A percentile compares a stretch with the other conserved stretches of the same genome.
phyloP scores from a whole-genome alignment of 345 rosid species.

The Gossypium turneri region DNA sequence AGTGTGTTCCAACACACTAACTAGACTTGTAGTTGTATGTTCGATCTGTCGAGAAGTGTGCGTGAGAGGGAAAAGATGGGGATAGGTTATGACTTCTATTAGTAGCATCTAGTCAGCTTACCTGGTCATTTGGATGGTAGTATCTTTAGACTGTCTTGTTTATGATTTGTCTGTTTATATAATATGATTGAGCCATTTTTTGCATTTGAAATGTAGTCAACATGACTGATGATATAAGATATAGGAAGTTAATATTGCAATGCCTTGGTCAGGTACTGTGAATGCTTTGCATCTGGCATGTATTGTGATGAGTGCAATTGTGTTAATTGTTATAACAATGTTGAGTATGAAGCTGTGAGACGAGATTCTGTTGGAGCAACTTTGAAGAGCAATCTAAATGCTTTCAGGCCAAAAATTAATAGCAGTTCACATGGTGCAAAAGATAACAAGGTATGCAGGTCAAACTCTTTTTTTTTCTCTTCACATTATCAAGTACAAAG shows the following conservation, averaged over 20 bases:
- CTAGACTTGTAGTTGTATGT: background rate
- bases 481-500: background rate
- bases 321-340: constrained; percentile 85
- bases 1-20: background rate
- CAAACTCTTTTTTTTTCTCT: background rate
- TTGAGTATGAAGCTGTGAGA: constrained; percentile 85
- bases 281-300: constrained; percentile 94
- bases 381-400: constrained; percentile 93
- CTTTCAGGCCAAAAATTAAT: constrained; percentile 96
- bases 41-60: background rate
- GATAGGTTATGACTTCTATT: background rate
- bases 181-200: background rate
- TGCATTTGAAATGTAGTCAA: background rate
- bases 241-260: constrained; percentile 9
- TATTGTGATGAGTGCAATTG: constrained; percentile 99
- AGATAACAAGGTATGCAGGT: constrained; percentile 59
- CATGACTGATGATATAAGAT: constrained; percentile 2
- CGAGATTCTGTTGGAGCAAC: constrained; percentile 94
- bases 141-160: background rate
- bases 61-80: background rate
- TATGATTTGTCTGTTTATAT: background rate
- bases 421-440: constrained; percentile 86
- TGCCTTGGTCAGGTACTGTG: constrained; percentile 72
- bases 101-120: background rate
- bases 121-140: background rate